A percentile compares a stretch with the other conserved stretches of the same genome.
Conservation (phyloP, 768 basidiomycete species). For the Rhodocollybia butyracea region DNA sequence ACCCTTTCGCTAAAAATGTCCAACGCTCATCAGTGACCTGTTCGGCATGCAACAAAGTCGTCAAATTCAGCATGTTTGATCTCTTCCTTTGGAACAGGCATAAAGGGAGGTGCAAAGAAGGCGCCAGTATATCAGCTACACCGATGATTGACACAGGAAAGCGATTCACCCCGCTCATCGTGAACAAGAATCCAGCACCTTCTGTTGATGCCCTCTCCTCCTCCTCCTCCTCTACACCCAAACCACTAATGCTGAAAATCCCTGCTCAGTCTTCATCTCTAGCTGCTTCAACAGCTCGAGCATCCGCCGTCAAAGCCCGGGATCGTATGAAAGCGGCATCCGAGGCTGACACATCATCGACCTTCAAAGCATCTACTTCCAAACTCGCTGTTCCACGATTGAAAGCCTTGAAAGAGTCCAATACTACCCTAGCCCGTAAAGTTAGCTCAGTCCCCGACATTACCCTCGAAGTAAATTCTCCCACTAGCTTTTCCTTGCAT, state of each 20-base stretch:
- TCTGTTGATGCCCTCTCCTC: not conserved
- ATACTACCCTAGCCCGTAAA: slow-evolving; percentile 14
- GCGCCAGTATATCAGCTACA: too few relatives aligned
- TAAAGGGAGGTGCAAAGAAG: not conserved
- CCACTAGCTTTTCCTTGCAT: slow-evolving; percentile 3
- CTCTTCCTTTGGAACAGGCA: not conserved
- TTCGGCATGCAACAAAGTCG: not conserved
- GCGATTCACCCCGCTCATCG: slow-evolving; percentile 29
- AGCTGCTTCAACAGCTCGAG: too few relatives aligned
- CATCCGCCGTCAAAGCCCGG: too few relatives aligned
- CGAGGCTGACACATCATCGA: too few relatives aligned
- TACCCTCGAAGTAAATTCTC: slow-evolving; percentile 3
- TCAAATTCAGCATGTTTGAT: slow-evolving; percentile 1
- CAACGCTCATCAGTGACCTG: not conserved
- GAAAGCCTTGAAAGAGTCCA: not conserved
- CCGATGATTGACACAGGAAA: slow-evolving; percentile 2
- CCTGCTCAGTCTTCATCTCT: too few relatives aligned
- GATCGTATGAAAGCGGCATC: too few relatives aligned
- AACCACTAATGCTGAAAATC: too few relatives aligned
- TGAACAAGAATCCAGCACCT: slow-evolving; percentile 19
- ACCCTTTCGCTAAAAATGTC: not conserved
- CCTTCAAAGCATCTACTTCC: not conserved
- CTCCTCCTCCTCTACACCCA: too few relatives aligned
- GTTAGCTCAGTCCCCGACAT: not conserved
- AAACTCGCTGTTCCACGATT: not conserved